A percentile compares a stretch with the other conserved stretches of the same genome.
phyloP scores from a whole-genome alignment of 148 eudicot genomes.

The Cornus florida region DNA sequence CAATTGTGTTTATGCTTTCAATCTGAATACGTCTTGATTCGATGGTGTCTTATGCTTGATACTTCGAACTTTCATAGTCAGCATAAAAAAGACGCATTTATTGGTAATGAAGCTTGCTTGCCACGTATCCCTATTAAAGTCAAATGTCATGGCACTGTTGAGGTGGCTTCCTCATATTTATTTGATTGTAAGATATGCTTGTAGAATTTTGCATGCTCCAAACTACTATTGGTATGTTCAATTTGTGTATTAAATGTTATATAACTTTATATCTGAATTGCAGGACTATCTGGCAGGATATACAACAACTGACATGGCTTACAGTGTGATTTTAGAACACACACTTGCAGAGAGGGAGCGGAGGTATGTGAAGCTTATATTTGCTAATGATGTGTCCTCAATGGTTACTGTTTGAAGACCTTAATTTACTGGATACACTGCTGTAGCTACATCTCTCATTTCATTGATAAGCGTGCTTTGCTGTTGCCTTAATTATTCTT shows the following conservation, averaged over 20 bases:
- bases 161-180: not conserved
- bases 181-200: not conserved
- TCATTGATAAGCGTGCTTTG: not conserved
- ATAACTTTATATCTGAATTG: constrained; percentile 26
- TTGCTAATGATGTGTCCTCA: not conserved
- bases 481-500: not conserved
- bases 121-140: not conserved
- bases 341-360: constrained; percentile 99
- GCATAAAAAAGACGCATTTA: not conserved
- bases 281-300: constrained; percentile 91
- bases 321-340: constrained; percentile 81
- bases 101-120: not conserved
- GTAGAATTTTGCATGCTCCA: not conserved
- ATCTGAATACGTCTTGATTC: not conserved
- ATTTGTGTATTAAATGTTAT: constrained; percentile 9
- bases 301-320: constrained; percentile 83
- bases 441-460: not conserved
- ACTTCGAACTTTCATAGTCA: not conserved
- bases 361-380: constrained; percentile 46
- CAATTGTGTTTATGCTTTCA: not conserved
- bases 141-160: not conserved
- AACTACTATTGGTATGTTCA: not conserved
- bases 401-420: not conserved
- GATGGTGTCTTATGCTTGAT: not conserved
- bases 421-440: not conserved